Percentiles rank a stretch among this genome's conserved stretches.
phyloP scores from a whole-genome alignment of 202 grass and related monocot genomes.

The Elaeis oleifera region DNA sequence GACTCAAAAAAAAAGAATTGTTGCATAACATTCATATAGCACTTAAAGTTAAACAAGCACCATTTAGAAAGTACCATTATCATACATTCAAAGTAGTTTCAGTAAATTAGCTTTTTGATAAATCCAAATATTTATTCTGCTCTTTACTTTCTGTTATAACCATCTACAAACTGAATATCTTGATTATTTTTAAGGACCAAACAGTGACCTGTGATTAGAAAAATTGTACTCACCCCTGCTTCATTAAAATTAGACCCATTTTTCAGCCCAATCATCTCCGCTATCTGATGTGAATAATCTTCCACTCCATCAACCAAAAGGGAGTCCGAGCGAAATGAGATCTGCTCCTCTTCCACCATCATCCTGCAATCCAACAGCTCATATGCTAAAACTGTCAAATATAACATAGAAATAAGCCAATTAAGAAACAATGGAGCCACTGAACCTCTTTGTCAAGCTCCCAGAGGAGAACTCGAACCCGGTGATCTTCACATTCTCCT shows the following conservation, averaged over 20 bases:
- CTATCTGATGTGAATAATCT: constrained; percentile 94
- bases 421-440: not conserved
- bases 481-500: constrained; percentile 93
- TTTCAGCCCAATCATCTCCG: constrained; percentile 91
- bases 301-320: constrained; percentile 87
- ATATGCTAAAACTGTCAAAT: not conserved
- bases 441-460: constrained; percentile 88
- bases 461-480: constrained; percentile 94
- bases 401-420: not conserved
- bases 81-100: too few species aligned
- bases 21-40: too few species aligned
- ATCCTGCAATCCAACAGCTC: constrained; percentile 42
- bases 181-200: not conserved
- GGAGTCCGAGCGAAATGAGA: constrained; percentile 81
- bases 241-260: constrained; percentile 95
- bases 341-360: constrained; percentile 99
- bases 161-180: too few species aligned
- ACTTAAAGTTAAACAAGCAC: too few species aligned
- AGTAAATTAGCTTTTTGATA: too few species aligned
- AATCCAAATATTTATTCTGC: too few species aligned
- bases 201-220: not conserved
- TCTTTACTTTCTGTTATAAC: too few species aligned
- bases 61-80: too few species aligned
- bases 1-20: too few species aligned
- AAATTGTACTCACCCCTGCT: constrained; percentile 57